phyloP scores from a whole-genome alignment of 192 early-diverging fungal genomes.

The Backusella macrospora region DNA sequence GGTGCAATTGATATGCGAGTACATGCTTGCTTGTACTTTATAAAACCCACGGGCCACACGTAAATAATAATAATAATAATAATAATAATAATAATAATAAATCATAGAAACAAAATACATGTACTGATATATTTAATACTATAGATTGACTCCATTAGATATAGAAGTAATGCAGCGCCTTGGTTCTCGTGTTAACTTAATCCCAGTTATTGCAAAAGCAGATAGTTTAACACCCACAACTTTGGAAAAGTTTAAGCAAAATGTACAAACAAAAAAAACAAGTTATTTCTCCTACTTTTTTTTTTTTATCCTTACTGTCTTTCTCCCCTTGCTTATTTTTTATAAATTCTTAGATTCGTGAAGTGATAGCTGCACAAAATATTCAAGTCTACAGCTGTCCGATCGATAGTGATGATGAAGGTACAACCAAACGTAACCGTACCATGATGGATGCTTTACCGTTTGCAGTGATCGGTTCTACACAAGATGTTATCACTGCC shows the following conservation, averaged over 20 bases:
- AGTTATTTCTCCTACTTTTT: conserved; percentile 48
- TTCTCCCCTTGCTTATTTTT: conserved; percentile 27
- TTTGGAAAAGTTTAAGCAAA: conserved; percentile 81
- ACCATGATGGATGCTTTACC: conserved; percentile 92
- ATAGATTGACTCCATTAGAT: conserved; percentile 74
- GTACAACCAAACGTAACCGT: conserved; percentile 74
- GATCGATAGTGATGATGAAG: conserved; percentile 88
- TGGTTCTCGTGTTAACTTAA: conserved; percentile 87
- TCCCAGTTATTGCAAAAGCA: conserved; percentile 91
- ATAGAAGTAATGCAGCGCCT: conserved; percentile 96
- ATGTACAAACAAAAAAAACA: conserved; percentile 47
- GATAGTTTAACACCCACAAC: conserved; percentile 88
- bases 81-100: not conserved
- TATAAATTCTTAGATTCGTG: conserved; percentile 37
- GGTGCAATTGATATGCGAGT: conserved; percentile 92
- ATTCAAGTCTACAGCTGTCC: conserved; percentile 93
- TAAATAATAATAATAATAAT: conserved; percentile 34
- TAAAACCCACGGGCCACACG: conserved; percentile 94
- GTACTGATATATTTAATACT: conserved; percentile 6
- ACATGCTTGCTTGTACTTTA: conserved; percentile 96
- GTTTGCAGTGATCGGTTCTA: conserved; percentile 93
- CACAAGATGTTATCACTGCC: conserved; percentile 78
- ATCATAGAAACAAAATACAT: not conserved
- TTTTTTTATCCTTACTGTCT: conserved; percentile 1
- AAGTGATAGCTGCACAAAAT: conserved; percentile 89